These are phyloP conservation scores for Candolleomyces aberdarensis DNA, from an alignment of 768 basidiomycete species.

Conservation along the genomic window DNA sequence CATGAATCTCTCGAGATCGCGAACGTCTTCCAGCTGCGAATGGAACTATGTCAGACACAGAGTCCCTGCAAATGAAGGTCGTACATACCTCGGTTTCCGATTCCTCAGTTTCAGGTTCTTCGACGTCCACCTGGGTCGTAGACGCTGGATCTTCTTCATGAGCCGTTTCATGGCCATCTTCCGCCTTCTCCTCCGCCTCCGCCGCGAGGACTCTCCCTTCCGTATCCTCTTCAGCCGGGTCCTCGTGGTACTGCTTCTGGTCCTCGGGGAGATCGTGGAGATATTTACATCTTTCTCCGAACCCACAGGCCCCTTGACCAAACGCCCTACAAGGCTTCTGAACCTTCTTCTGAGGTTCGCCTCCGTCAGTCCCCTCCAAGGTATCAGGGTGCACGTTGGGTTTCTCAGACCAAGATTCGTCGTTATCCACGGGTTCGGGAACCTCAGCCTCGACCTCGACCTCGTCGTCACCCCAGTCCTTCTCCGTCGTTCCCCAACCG, in stretches of 20 bases:
- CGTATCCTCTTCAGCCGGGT: neutral
- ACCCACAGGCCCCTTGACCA: slow-evolving; percentile 32
- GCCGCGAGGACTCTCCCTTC: neutral
- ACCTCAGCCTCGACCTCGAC: neutral
- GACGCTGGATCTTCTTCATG: neutral
- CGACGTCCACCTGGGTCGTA: neutral
- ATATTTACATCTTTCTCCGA: slow-evolving; percentile 26
- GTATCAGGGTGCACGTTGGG: slow-evolving; percentile 10
- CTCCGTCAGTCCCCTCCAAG: slow-evolving; percentile 10
- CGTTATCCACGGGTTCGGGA: neutral
- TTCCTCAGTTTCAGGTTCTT: neutral
- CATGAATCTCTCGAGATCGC: slow-evolving; percentile 19
- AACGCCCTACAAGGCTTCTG: slow-evolving; percentile 30
- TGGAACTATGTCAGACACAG: neutral
- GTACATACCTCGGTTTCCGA: neutral
- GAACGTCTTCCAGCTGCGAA: slow-evolving; percentile 18
- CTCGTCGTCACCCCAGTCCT: neutral
- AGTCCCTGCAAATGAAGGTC: neutral
- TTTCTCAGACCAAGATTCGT: slow-evolving; percentile 6
- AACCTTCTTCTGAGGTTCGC: slow-evolving; percentile 6
- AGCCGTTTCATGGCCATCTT: neutral
- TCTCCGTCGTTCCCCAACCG: neutral
- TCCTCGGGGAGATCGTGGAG: slow-evolving; percentile 24
- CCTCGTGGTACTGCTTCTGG: neutral
- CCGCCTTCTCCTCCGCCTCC: neutral